phyloP scores from a whole-genome alignment of 164 flowering plant species.

The Stephania yunnanensis region DNA sequence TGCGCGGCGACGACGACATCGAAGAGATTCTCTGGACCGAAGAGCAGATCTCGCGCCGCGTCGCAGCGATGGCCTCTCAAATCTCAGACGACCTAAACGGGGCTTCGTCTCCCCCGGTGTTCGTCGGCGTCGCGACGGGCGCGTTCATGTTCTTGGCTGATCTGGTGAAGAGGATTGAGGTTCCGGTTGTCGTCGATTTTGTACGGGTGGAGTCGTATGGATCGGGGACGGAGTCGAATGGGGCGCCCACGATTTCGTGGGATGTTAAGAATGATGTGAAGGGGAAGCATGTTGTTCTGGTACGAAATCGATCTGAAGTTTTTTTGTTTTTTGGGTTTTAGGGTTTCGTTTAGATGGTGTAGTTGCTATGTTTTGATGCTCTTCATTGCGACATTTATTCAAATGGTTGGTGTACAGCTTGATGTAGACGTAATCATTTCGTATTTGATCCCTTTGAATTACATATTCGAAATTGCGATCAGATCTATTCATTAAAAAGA shows the following conservation, averaged over 20 bases:
- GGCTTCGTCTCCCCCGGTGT: neutral
- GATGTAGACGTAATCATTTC: too few relatives aligned
- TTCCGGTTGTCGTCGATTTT: constrained; percentile 64
- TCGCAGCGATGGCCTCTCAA: neutral
- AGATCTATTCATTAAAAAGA: too few relatives aligned
- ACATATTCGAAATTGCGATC: too few relatives aligned
- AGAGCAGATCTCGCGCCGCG: neutral
- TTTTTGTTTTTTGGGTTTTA: neutral
- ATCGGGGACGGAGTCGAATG: constrained; percentile 59
- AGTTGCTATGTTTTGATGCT: neutral
- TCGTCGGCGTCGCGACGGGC: constrained; percentile 53
- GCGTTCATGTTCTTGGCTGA: constrained; percentile 86
- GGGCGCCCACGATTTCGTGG: constrained; percentile 47
- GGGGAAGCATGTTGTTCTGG: constrained; percentile 76
- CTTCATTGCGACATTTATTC: neutral
- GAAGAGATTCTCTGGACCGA: constrained; percentile 3
- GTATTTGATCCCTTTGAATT: too few relatives aligned
- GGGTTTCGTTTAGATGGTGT: too few relatives aligned
- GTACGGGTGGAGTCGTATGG: constrained; percentile 76
- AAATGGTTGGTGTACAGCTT: neutral
- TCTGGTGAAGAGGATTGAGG: constrained; percentile 39
- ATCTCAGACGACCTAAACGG: neutral
- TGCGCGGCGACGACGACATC: neutral
- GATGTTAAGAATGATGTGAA: constrained; percentile 64
- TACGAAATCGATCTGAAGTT: constrained; percentile 16